Evolutionary conservation across 140 eudicot species (phyloP), one percentile per base, ranked within the genome.

Genomic region (Oenanthe javanica): DNA sequence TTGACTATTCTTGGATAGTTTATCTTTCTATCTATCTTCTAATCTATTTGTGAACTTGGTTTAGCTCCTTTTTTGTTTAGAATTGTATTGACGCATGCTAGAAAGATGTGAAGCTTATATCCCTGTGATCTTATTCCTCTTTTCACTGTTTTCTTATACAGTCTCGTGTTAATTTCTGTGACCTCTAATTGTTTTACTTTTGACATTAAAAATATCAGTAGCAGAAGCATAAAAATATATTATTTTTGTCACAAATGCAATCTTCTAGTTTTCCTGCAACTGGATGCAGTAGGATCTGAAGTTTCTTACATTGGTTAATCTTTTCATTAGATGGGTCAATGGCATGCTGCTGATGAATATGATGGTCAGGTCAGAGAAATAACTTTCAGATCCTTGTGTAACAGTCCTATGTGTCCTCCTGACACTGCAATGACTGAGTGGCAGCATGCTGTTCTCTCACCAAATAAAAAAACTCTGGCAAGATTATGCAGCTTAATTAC

Each of bases 381-480:
- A 50, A 93, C 91, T n/a, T 91, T 89, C 82, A 88, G 97, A 83
- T 82, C 88, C 36, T 80, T 91, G 52, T 93, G 98, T 81, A 91
- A 89, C 78, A 93, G 98, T 84, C 98, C 98, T 51, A 93, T 93
- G 98, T 93, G 98, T 82, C 98, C 98, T 66, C 98, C 98, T 47
- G 95, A 91, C 81, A 89, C 97, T 19, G 90, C 97, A 31, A 88
- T 93, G 98, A 93, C 95, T 51, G 98, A 93, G 89, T 91, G 93
- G 93, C 98, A 93, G 82, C 98, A 89, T 76, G 84, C 82, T 23
- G 88, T 93, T 82, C 79, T 93, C 76, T 87, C 95, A 43, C 69
- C 90, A 57, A 95, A 93, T 80, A 93, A 87, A 85, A 87, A 79
- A 72, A 21, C 59, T 19, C 88, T 93, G 89, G 98, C 45, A 67